Percentiles rank a stretch among this genome's conserved stretches.
Evolutionary conservation across 305 asterid species (phyloP).

Genomic region (Solanum hybrid): DNA sequence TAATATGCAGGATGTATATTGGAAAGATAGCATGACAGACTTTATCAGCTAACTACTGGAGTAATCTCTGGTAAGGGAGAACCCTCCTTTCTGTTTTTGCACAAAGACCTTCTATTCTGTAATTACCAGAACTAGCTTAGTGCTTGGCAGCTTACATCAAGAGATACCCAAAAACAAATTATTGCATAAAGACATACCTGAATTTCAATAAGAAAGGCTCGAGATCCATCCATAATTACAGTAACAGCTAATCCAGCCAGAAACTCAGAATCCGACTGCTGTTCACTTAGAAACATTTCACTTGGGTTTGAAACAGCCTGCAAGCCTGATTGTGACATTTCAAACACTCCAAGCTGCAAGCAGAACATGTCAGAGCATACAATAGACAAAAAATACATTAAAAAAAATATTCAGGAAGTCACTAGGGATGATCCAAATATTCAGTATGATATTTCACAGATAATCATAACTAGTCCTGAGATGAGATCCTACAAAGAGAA

Average conservation of each 20-base stretch:
- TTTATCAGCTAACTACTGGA: not conserved
- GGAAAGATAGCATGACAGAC: not conserved
- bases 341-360: slow-evolving; percentile 88
- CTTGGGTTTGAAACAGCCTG: slow-evolving; percentile 80
- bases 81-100: not conserved
- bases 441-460: not conserved
- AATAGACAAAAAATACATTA: not conserved
- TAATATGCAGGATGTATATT: not conserved
- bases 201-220: slow-evolving; percentile 78
- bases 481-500: not conserved
- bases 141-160: not conserved
- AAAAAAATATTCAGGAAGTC: not conserved
- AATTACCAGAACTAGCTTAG: not conserved
- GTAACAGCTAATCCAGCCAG: slow-evolving; percentile 87
- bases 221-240: slow-evolving; percentile 83
- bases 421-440: not conserved
- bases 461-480: not conserved
- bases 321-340: slow-evolving; percentile 68
- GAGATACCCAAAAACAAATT: not conserved
- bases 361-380: slow-evolving; percentile 7
- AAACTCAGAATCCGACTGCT: slow-evolving; percentile 67
- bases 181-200: slow-evolving; percentile 39
- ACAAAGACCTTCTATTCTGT: not conserved
- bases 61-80: not conserved
- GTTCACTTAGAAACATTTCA: slow-evolving; percentile 78